These are phyloP conservation scores for Aurinia saxatilis DNA, from an alignment of 345 rosid species.

Conservation along the genomic window DNA sequence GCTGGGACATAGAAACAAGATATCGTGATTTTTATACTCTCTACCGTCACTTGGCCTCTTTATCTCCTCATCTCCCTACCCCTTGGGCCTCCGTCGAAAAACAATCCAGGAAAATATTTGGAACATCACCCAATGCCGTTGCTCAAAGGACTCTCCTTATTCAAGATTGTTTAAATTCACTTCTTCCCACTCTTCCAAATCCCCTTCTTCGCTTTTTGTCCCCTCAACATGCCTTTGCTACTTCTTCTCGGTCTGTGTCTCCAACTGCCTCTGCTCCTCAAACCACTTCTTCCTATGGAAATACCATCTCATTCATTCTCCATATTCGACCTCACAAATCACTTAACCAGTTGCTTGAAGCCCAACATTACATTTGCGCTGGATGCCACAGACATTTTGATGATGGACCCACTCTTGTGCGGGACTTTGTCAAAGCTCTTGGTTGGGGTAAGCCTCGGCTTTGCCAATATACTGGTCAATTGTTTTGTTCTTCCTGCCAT, in stretches of 20 bases:
- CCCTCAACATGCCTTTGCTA: conserved; percentile 54
- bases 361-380: conserved; percentile 82
- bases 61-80: conserved; percentile 69
- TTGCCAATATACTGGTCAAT: conserved; percentile 86
- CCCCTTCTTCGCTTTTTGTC: conserved; percentile 69
- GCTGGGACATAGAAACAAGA: conserved; percentile 92
- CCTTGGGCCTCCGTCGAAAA: conserved; percentile 77
- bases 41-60: conserved; percentile 68
- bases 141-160: conserved; percentile 80
- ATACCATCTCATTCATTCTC: conserved; percentile 77
- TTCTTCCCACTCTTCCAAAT: conserved; percentile 55
- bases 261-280: conserved; percentile 29
- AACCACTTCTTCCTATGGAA: conserved; percentile 58
- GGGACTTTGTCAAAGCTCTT: conserved; percentile 62
- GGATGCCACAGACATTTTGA: conserved; percentile 89
- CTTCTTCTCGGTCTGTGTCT: conserved; percentile 41
- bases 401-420: conserved; percentile 62
- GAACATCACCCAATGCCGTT: conserved; percentile 77
- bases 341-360: conserved; percentile 68
- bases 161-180: conserved; percentile 72
- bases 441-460: conserved; percentile 93
- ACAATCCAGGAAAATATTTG: conserved; percentile 79
- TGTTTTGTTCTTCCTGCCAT: conserved; percentile 90
- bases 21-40: conserved; percentile 89
- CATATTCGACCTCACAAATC: conserved; percentile 64